Percentiles rank a stretch among this genome's conserved stretches.
These are phyloP conservation scores for Lactarius tabidus DNA, from an alignment of 768 basidiomycete genomes.

Conservation along the genomic window DNA sequence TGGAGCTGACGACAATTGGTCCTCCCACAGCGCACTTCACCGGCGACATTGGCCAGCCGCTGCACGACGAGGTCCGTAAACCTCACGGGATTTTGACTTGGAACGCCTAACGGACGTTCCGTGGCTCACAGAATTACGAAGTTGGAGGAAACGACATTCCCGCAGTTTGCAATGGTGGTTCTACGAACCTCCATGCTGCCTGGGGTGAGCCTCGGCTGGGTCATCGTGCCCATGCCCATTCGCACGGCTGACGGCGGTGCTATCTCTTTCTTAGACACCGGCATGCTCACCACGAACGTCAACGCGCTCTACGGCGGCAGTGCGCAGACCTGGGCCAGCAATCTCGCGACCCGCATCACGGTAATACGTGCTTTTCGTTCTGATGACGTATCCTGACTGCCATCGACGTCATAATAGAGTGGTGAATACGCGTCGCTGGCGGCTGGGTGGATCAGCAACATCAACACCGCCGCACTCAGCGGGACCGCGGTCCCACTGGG, in stretches of 20 bases:
- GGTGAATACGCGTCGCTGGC: conserved; percentile 30
- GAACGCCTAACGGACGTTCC: background rate
- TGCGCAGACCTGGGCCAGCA: conserved; percentile 35
- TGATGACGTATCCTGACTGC: too few relatives aligned
- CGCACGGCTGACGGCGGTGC: background rate
- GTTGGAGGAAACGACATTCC: conserved; percentile 44
- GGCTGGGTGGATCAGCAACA: conserved; percentile 31
- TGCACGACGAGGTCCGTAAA: conserved; percentile 39
- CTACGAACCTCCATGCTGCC: conserved; percentile 42
- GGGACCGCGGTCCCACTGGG: conserved; percentile 32
- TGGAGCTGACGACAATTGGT: background rate
- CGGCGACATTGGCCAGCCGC: conserved; percentile 48
- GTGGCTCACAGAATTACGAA: conserved; percentile 31
- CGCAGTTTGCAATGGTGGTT: conserved; percentile 38
- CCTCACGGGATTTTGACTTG: background rate
- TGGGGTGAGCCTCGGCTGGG: background rate
- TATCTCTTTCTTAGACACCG: conserved; percentile 18
- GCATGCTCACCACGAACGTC: conserved; percentile 27
- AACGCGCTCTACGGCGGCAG: conserved; percentile 26
- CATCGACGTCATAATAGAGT: conserved; percentile 18
- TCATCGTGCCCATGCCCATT: too few relatives aligned
- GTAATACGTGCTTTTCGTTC: conserved; percentile 15
- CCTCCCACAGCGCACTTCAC: conserved; percentile 32
- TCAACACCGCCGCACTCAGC: conserved; percentile 30
- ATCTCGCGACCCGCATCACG: conserved; percentile 42